These are phyloP conservation scores for Penicillium sp. DNA, from an alignment of 2,329 filamentous ascomycete genomes.

Conservation along the genomic window DNA sequence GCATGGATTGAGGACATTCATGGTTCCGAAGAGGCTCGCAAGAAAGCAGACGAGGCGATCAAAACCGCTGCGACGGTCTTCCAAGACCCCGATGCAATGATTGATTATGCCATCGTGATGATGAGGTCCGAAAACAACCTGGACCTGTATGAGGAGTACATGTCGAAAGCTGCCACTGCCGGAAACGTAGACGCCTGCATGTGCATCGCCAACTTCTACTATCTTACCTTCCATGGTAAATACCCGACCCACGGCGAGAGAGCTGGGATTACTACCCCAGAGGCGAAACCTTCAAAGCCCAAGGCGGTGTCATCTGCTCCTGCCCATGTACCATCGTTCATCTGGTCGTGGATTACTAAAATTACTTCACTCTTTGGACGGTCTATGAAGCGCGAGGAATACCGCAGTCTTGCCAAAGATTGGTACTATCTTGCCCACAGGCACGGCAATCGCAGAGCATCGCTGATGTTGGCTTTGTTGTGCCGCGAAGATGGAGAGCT, in stretches of 20 bases:
- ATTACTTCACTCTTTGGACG: conserved; percentile 14
- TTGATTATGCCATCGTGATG: conserved; percentile 24
- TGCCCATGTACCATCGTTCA: not conserved
- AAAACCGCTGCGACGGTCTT: conserved; percentile 28
- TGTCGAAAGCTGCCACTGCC: conserved; percentile 31
- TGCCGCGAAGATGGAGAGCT: conserved; percentile 23
- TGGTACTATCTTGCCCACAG: conserved; percentile 33
- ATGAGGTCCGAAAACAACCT: conserved; percentile 23
- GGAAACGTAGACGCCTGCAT: conserved; percentile 28
- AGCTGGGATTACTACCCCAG: not conserved
- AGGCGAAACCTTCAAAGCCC: not conserved
- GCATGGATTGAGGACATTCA: conserved; percentile 3
- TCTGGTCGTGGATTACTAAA: not conserved
- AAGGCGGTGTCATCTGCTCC: not conserved
- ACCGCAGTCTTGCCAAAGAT: conserved; percentile 27
- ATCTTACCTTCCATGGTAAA: conserved; percentile 25
- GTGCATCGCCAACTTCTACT: conserved; percentile 38
- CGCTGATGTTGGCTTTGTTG: conserved; percentile 28
- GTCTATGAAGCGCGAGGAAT: conserved; percentile 19
- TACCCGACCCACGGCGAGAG: conserved; percentile 23
- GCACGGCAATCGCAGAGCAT: conserved; percentile 19
- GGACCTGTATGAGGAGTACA: conserved; percentile 33
- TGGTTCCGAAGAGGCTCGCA: conserved; percentile 1
- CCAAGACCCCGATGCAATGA: conserved; percentile 27
- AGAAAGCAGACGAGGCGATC: conserved; percentile 20